These are phyloP conservation scores for Kwoniella dendrophila DNA, from an alignment of 768 basidiomycete genomes.

Conservation along the genomic window DNA sequence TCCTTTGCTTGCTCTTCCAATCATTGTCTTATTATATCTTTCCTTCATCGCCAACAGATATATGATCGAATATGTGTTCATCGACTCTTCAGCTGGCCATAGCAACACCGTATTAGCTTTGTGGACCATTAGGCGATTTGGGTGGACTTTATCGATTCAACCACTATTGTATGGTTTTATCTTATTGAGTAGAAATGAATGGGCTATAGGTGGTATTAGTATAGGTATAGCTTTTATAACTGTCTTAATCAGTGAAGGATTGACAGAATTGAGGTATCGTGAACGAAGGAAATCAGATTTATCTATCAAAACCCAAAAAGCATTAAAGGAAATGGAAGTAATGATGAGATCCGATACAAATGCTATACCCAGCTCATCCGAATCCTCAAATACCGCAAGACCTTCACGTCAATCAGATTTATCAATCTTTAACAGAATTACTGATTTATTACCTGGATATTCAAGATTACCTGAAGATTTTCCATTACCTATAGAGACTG, in stretches of 20 bases:
- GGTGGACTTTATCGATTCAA: constrained; percentile 70
- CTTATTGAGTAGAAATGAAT: constrained; percentile 67
- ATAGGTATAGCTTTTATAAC: constrained; percentile 62
- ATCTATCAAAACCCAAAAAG: background rate
- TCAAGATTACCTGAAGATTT: constrained; percentile 52
- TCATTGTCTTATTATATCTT: constrained; percentile 64
- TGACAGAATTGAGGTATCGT: constrained; percentile 57
- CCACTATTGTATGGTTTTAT: constrained; percentile 75
- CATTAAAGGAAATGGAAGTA: constrained; percentile 7
- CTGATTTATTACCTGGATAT: constrained; percentile 68
- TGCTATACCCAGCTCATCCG: no score
- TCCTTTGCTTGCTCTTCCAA: constrained; percentile 73
- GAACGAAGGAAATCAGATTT: constrained; percentile 1
- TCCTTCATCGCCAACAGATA: constrained; percentile 67
- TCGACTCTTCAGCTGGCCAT: constrained; percentile 71
- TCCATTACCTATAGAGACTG: constrained; percentile 63
- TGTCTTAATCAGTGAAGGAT: constrained; percentile 66
- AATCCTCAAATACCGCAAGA: no score
- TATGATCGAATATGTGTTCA: constrained; percentile 76
- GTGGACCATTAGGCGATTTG: constrained; percentile 74
- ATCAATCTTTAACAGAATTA: constrained; percentile 24
- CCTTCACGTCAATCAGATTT: constrained; percentile 58
- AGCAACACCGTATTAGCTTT: constrained; percentile 60
- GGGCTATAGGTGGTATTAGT: constrained; percentile 72
- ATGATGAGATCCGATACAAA: constrained; percentile 21